phyloP scores from a whole-genome alignment of 345 rosid species.

The Xanthoceras sorbifolium region DNA sequence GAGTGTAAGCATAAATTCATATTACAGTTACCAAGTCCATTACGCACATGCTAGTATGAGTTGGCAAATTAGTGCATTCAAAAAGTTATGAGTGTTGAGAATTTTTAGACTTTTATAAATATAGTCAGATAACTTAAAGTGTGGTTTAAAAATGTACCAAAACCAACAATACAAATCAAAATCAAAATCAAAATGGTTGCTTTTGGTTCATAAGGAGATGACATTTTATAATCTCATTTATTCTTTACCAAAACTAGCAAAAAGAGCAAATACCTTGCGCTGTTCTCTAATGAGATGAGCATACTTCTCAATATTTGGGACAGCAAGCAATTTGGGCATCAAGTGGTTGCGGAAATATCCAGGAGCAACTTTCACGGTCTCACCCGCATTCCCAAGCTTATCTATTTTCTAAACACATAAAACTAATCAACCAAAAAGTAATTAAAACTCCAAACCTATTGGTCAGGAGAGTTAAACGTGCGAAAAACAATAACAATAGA shows the following conservation, averaged over 20 bases:
- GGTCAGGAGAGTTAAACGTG: background rate
- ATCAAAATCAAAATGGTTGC: too few relatives aligned
- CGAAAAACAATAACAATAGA: background rate
- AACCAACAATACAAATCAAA: too few relatives aligned
- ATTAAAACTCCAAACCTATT: background rate
- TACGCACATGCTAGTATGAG: background rate
- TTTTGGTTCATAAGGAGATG: too few relatives aligned
- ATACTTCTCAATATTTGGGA: slow-evolving; percentile 90
- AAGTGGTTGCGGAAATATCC: slow-evolving; percentile 90
- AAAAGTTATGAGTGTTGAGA: too few relatives aligned
- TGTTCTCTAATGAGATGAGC: slow-evolving; percentile 87
- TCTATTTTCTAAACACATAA: slow-evolving; percentile 57
- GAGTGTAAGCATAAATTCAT: background rate
- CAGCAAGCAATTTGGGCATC: slow-evolving; percentile 94
- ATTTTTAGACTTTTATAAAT: too few relatives aligned
- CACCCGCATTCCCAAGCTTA: slow-evolving; percentile 95
- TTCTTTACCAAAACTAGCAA: background rate
- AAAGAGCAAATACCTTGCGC: slow-evolving; percentile 55
- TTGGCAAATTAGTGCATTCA: too few relatives aligned
- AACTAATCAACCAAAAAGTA: background rate
- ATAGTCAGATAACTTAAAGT: too few relatives aligned
- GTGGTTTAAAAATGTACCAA: too few relatives aligned
- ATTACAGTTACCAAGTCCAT: background rate
- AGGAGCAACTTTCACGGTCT: slow-evolving; percentile 92
- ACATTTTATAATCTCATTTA: too few relatives aligned